Evolutionary conservation across 495 filamentous ascomycete species (phyloP).

Genomic region (Chaetomium cochliodes): DNA sequence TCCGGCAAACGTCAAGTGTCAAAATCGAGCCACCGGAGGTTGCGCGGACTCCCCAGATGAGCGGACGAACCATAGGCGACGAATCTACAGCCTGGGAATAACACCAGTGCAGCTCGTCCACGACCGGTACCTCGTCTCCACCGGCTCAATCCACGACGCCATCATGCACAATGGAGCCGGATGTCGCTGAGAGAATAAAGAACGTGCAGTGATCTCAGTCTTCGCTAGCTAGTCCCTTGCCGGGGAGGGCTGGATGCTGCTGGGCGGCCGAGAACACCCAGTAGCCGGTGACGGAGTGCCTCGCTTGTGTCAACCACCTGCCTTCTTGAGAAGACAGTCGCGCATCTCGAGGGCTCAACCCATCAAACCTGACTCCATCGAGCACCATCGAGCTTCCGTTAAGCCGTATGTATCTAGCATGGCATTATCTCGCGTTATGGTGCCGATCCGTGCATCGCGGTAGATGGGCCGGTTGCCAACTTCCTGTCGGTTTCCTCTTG

Average conservation of each 20-base stretch:
- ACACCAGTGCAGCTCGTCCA: slow-evolving; percentile 1
- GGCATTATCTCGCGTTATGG: background rate
- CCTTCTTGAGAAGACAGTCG: slow-evolving; percentile 22
- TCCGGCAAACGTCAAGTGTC: background rate
- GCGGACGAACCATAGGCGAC: background rate
- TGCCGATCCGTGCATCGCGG: slow-evolving; percentile 4
- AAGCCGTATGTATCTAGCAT: slow-evolving; percentile 9
- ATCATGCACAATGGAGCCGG: slow-evolving; percentile 8
- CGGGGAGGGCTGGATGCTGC: background rate
- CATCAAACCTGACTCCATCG: background rate
- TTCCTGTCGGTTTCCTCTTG: background rate
- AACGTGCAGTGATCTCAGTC: slow-evolving; percentile 18
- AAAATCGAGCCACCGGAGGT: background rate
- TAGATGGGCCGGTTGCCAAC: background rate
- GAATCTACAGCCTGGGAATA: background rate
- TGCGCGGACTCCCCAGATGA: background rate
- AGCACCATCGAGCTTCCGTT: background rate
- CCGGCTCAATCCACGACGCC: slow-evolving; percentile 26
- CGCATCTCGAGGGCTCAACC: background rate
- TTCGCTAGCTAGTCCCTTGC: slow-evolving; percentile 17
- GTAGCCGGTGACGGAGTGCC: slow-evolving; percentile 14
- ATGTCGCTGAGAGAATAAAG: slow-evolving; percentile 13
- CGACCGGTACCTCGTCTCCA: slow-evolving; percentile 17
- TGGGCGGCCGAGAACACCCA: slow-evolving; percentile 19
- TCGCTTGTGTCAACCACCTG: slow-evolving; percentile 21